Evolutionary conservation across 441 rosid genomes (phyloP).

Genomic region (Euphorbia schlechtendalii): DNA sequence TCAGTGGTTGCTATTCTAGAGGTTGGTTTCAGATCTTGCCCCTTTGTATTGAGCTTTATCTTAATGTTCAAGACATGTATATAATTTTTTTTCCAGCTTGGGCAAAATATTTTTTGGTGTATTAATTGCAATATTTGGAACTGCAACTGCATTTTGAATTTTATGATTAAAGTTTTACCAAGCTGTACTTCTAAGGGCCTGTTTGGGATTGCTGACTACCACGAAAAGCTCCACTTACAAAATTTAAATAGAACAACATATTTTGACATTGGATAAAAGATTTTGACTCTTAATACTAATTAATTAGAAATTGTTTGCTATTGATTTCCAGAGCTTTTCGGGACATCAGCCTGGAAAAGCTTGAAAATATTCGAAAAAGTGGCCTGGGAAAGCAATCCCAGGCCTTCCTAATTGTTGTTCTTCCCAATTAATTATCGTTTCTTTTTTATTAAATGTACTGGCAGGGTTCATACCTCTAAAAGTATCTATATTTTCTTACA

Average conservation of each 20-base stretch:
- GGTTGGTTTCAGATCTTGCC: constrained; percentile 31
- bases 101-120: not conserved
- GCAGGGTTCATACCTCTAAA: not conserved
- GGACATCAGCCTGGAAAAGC: too few species aligned
- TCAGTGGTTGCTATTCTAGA: constrained; percentile 79
- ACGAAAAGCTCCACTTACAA: too few species aligned
- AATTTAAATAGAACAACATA: too few species aligned
- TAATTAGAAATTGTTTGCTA: too few species aligned
- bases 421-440: not conserved
- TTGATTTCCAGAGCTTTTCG: too few species aligned
- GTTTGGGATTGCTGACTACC: too few species aligned
- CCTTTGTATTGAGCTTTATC: not conserved
- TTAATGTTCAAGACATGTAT: too few species aligned
- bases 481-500: not conserved
- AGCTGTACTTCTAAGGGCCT: too few species aligned
- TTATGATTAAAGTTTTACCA: not conserved
- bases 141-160: not conserved
- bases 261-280: too few species aligned
- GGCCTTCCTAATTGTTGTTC: not conserved
- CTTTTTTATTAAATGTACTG: not conserved
- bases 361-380: too few species aligned
- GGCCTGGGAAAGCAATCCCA: too few species aligned
- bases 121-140: not conserved
- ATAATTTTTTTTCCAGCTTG: not conserved
- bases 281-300: too few species aligned